Conservation (phyloP, 257 asterid species). For the Solanum chiquidenum region DNA sequence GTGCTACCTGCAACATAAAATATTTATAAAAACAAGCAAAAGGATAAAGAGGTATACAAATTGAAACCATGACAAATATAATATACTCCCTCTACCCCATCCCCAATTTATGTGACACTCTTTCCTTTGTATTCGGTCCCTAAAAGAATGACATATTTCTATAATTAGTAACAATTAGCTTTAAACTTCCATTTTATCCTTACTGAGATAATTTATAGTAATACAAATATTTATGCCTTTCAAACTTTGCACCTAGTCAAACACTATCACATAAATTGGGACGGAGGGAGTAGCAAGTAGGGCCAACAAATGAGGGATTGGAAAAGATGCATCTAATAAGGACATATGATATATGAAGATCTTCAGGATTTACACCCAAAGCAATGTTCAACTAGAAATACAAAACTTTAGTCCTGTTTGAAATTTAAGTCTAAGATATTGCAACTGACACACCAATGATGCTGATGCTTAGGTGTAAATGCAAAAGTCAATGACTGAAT, state of each 20-base stretch:
- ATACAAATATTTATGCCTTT: background rate
- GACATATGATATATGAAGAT: background rate
- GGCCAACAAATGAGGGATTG: background rate
- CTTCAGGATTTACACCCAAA: background rate
- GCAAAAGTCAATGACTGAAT: background rate
- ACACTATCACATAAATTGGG: background rate
- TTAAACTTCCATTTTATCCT: background rate
- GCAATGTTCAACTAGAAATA: background rate
- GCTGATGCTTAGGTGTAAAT: background rate
- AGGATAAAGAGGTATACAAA: background rate
- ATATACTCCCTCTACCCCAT: background rate
- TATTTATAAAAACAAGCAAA: background rate
- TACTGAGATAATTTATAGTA: background rate
- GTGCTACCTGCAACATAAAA: slow-evolving; percentile 66
- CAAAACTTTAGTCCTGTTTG: background rate
- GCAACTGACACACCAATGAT: background rate
- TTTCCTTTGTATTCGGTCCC: background rate
- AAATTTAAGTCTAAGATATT: background rate
- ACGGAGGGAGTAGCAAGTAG: background rate
- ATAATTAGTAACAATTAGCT: background rate
- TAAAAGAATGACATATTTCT: background rate
- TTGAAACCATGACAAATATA: background rate
- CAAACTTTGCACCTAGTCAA: background rate
- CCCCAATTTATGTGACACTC: background rate
- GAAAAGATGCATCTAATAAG: background rate